Evolutionary conservation across 2,329 filamentous ascomycete species (phyloP).

Genomic region (Fragosphaeria purpurea): DNA sequence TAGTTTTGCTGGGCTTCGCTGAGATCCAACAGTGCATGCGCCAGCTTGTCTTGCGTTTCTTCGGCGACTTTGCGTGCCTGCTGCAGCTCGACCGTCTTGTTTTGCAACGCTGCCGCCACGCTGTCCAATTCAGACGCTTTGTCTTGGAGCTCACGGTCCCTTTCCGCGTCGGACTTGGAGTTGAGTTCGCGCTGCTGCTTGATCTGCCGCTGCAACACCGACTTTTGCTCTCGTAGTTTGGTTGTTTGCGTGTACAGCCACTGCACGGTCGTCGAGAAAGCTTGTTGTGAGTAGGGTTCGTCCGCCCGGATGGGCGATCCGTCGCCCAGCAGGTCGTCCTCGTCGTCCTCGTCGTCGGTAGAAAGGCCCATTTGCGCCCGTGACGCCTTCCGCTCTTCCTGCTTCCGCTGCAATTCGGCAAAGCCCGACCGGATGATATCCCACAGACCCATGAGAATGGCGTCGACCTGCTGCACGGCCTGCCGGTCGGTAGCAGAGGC

Average conservation of each 20-base stretch:
- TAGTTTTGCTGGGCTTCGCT: conserved; percentile 23
- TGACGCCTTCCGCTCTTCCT: conserved; percentile 41
- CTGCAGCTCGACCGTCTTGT: conserved; percentile 45
- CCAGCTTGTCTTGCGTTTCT: conserved; percentile 38
- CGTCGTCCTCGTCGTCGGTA: conserved; percentile 52
- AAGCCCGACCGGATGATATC: conserved; percentile 47
- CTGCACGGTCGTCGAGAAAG: conserved; percentile 70
- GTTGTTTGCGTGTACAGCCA: conserved; percentile 69
- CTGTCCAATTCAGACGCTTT: conserved; percentile 48
- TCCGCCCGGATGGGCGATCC: conserved; percentile 43
- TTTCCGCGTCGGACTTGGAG: conserved; percentile 68
- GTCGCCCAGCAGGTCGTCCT: conserved; percentile 53
- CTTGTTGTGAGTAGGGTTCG: conserved; percentile 60
- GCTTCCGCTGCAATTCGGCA: conserved; percentile 43
- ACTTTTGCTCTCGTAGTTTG: conserved; percentile 75
- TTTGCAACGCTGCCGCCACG: conserved; percentile 51
- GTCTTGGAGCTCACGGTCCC: conserved; percentile 52
- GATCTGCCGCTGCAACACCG: conserved; percentile 80
- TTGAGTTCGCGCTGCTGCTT: conserved; percentile 93
- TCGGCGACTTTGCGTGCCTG: conserved; percentile 25
- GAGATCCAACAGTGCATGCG: conserved; percentile 36
- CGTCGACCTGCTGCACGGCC: conserved; percentile 45
- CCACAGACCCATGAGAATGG: conserved; percentile 45
- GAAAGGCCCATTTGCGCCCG: conserved; percentile 46
- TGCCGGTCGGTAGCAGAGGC: conserved; percentile 24